Conservation (phyloP, 2,329 filamentous ascomycete species). For the Fusarium papillatum region DNA sequence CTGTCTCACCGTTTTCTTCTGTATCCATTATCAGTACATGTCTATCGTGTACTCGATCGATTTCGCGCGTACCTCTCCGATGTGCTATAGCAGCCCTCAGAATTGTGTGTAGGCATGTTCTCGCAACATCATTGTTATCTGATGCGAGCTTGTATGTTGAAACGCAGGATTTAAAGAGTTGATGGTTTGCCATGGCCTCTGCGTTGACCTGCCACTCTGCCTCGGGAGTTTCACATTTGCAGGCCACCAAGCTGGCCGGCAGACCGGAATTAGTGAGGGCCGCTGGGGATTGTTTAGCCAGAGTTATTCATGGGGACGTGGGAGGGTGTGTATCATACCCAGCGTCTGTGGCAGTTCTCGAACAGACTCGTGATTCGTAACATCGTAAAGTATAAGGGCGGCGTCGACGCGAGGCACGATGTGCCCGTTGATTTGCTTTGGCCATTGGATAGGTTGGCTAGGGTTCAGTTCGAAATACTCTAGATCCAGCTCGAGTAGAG, state of each 20-base stretch:
- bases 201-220: slow-evolving; percentile 80
- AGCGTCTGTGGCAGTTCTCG: slow-evolving; percentile 81
- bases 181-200: slow-evolving; percentile 71
- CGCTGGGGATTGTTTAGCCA: slow-evolving; percentile 61
- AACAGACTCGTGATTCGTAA: slow-evolving; percentile 83
- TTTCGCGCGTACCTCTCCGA: slow-evolving; percentile 70
- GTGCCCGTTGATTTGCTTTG: slow-evolving; percentile 77
- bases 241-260: slow-evolving; percentile 86
- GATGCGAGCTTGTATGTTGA: slow-evolving; percentile 81
- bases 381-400: slow-evolving; percentile 89
- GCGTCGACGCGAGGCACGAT: slow-evolving; percentile 84
- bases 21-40: not conserved
- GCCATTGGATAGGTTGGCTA: slow-evolving; percentile 72
- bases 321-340: slow-evolving; percentile 64
- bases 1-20: slow-evolving; percentile 59
- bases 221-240: slow-evolving; percentile 87
- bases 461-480: slow-evolving; percentile 74
- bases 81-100: slow-evolving; percentile 78
- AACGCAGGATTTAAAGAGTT: slow-evolving; percentile 77
- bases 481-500: slow-evolving; percentile 75
- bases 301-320: not conserved
- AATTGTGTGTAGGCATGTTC: slow-evolving; percentile 82
- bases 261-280: slow-evolving; percentile 79
- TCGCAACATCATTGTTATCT: slow-evolving; percentile 78
- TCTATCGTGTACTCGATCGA: not conserved